phyloP scores from a whole-genome alignment of 306 rosid species.

The Lathyrus tuberosus region DNA sequence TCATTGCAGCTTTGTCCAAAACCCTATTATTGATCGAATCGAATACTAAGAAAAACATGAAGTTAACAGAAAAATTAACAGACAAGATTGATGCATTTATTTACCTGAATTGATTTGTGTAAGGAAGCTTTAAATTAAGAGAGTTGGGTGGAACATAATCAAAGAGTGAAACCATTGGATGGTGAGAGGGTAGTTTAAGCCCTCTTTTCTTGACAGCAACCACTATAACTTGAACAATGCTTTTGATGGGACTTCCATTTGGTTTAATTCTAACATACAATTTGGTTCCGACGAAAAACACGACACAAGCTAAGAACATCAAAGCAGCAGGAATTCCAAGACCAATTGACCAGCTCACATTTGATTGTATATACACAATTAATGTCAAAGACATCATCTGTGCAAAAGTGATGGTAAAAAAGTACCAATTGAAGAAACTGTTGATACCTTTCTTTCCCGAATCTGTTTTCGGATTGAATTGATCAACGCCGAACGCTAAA shows the following conservation, averaged over 20 bases:
- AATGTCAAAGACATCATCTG: conserved; percentile 65
- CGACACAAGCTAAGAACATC: conserved; percentile 62
- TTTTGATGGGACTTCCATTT: conserved; percentile 78
- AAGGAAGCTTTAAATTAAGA: conserved; percentile 64
- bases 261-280: conserved; percentile 76
- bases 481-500: conserved; percentile 91
- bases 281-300: conserved; percentile 73
- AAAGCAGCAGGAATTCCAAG: conserved; percentile 75
- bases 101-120: conserved; percentile 83
- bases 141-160: conserved; percentile 54
- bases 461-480: conserved; percentile 76
- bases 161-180: conserved; percentile 62
- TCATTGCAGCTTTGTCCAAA: conserved; percentile 81
- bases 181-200: conserved; percentile 49
- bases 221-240: conserved; percentile 70
- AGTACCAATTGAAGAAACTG: conserved; percentile 94
- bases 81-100: not conserved
- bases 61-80: not conserved
- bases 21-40: conserved; percentile 48
- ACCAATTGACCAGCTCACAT: conserved; percentile 81
- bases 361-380: conserved; percentile 76
- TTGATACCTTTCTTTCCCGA: conserved; percentile 77
- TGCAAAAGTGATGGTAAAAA: conserved; percentile 73
- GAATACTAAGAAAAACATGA: not conserved
- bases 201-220: conserved; percentile 64